Base-by-base conservation (phyloP, 805 yeast species). In the Wickerhamiella vanderwaltii region DNA sequence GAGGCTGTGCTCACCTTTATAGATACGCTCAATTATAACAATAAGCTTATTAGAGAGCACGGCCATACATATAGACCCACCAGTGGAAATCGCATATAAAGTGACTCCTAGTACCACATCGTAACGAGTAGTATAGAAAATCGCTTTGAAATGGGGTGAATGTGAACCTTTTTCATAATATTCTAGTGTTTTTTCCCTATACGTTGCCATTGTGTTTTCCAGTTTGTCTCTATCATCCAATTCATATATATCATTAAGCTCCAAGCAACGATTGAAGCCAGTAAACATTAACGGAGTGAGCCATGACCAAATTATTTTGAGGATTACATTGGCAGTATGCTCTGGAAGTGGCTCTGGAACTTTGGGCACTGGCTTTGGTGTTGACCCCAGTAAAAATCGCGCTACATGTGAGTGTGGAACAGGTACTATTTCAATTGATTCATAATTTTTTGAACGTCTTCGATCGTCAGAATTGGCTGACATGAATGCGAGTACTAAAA, bases 271-370 rank as follows among this genome's bases (percentile, higher is more conserved):
- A 31, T 46, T 43, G 29, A 36, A 54, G n/a, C 60, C 57, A 1
- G 48, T 46, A 5, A 48, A 49, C 61, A 76, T 56, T 32, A 75
- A 50, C 0, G 79, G 77, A 18, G 53, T 46, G 42, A 76, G 51
- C 79, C 81, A 76, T 62, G 67, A 60, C 60, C 75, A 76, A 44
- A 69, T 64, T 0, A 65, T 24, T 44, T 55, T 55, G 16, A 68
- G 64, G 9, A 73, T 39, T 6, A 58, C 29, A 33, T 66, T 69
- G 11, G 69, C 63, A 3, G 47, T 24, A 7, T 30, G 25, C 24
- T 52, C 52, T 2, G 55, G 54, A 5, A 43, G 34, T 15, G 22
- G 28, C 6, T 18, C 26, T 2, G 55, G 48, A 22, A 31, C 29
- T 1, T 35, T 43, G 0, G 59, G 60, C 0, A 57, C 44, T 1